Evolutionary conservation across 768 basidiomycete species (phyloP).

Genomic region (Termitomyces sp.): DNA sequence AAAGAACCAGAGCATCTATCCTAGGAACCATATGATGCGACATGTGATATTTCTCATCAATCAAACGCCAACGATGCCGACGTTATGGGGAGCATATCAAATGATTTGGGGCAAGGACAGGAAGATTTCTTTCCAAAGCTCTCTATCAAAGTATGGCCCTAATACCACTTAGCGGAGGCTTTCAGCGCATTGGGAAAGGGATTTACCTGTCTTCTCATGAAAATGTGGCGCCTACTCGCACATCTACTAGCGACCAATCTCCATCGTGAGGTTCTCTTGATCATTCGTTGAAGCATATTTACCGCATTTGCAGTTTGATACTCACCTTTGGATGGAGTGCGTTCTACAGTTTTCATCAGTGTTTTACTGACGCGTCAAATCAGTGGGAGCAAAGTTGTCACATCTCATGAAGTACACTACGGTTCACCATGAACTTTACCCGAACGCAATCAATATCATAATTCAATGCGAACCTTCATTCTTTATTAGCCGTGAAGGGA

Average conservation of each 20-base stretch:
- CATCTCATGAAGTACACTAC: constrained; percentile 43
- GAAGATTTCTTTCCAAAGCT: not conserved
- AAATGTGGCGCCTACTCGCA: not conserved
- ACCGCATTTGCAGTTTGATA: constrained; percentile 26
- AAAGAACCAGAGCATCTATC: too few species aligned
- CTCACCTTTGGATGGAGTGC: constrained; percentile 44
- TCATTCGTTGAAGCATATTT: not conserved
- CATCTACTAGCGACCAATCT: not conserved
- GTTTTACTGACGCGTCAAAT: constrained; percentile 8
- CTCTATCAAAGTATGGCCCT: not conserved
- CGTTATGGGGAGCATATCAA: too few species aligned
- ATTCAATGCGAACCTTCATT: constrained; percentile 30
- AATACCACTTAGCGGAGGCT: not conserved
- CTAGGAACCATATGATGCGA: too few species aligned
- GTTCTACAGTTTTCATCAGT: constrained; percentile 11
- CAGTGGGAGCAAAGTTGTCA: constrained; percentile 41
- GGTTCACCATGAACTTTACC: constrained; percentile 36
- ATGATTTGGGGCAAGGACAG: not conserved
- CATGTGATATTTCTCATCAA: too few species aligned
- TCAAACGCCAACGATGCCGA: too few species aligned
- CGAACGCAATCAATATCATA: constrained; percentile 35
- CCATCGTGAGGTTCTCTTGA: constrained; percentile 1
- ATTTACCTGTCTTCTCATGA: constrained; percentile 1
- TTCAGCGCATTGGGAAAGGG: constrained; percentile 6
- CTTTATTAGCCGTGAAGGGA: constrained; percentile 27